Conservation (phyloP, 257 asterid genomes). For the Nicotiana paniculata region DNA sequence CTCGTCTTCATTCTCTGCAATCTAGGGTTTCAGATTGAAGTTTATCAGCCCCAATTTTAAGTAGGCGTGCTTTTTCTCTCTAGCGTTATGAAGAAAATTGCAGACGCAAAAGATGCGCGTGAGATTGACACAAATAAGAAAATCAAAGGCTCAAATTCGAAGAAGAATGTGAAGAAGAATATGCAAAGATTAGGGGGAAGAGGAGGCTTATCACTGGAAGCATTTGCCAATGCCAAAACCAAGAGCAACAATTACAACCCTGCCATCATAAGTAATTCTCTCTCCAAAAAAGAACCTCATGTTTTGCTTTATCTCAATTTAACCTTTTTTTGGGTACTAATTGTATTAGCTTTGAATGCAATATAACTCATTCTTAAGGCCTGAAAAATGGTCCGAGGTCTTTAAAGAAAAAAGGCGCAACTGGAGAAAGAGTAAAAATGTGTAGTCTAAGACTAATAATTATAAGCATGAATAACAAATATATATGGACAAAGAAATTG, state of each 20-base stretch:
- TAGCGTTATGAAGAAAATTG: background rate
- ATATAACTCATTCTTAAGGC: too few relatives aligned
- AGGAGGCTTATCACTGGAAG: slow-evolving; percentile 74
- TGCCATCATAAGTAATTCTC: slow-evolving; percentile 56
- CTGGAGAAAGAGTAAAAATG: too few relatives aligned
- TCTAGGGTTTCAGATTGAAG: background rate
- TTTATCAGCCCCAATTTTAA: background rate
- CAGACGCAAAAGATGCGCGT: background rate
- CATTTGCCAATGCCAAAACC: slow-evolving; percentile 74
- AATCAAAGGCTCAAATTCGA: slow-evolving; percentile 28
- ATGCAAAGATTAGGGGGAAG: slow-evolving; percentile 88
- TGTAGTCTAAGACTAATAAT: too few relatives aligned
- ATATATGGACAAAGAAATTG: too few relatives aligned
- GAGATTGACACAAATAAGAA: background rate
- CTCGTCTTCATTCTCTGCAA: too few relatives aligned
- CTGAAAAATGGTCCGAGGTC: too few relatives aligned
- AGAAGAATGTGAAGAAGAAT: slow-evolving; percentile 55
- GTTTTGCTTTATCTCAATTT: background rate
- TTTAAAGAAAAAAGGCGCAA: too few relatives aligned
- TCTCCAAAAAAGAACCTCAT: background rate
- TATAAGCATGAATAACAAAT: too few relatives aligned
- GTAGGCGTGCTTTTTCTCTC: background rate
- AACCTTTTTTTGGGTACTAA: too few relatives aligned
- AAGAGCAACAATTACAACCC: slow-evolving; percentile 56
- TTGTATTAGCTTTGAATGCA: too few relatives aligned